These are phyloP conservation scores for Chloromonas sp. DNA, from an alignment of 163 green algal species.

Conservation along the genomic window DNA sequence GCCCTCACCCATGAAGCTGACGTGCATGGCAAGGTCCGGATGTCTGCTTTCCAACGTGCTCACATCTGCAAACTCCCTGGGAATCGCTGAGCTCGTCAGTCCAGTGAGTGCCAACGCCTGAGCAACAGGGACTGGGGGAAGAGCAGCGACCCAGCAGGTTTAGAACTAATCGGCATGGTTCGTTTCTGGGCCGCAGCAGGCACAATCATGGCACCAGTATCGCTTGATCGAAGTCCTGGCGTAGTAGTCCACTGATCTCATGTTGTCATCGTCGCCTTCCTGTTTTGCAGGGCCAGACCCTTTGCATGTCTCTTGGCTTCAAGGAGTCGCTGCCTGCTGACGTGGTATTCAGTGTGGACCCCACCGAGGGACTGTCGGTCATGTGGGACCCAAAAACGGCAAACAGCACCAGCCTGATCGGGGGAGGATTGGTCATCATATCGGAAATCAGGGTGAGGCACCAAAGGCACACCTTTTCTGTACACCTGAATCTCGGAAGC, in stretches of 20 bases:
- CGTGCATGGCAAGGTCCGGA: constrained; percentile 1
- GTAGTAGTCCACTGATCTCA: background rate
- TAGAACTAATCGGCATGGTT: no score
- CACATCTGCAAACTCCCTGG: background rate
- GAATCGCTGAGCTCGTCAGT: background rate
- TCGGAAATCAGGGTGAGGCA: constrained; percentile 1
- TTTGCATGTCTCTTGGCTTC: background rate
- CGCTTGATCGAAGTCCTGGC: background rate
- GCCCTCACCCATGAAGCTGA: background rate
- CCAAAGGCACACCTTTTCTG: no score
- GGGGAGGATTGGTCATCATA: background rate
- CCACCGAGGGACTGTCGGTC: background rate
- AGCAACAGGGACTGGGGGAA: background rate
- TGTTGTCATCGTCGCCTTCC: background rate
- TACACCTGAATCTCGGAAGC: no score
- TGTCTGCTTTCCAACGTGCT: constrained; percentile 1
- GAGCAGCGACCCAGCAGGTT: background rate
- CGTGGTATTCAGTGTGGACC: background rate
- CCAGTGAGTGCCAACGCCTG: background rate
- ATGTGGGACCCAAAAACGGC: background rate
- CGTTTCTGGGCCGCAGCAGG: background rate
- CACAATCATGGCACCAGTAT: background rate
- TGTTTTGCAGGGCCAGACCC: background rate
- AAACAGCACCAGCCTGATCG: constrained; percentile 1
- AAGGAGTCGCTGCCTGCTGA: background rate